Evolutionary conservation across 2,329 filamentous ascomycete species (phyloP), one percentile per base, ranked within the genome.

Genomic region (Raffaelea deltoideospora): DNA sequence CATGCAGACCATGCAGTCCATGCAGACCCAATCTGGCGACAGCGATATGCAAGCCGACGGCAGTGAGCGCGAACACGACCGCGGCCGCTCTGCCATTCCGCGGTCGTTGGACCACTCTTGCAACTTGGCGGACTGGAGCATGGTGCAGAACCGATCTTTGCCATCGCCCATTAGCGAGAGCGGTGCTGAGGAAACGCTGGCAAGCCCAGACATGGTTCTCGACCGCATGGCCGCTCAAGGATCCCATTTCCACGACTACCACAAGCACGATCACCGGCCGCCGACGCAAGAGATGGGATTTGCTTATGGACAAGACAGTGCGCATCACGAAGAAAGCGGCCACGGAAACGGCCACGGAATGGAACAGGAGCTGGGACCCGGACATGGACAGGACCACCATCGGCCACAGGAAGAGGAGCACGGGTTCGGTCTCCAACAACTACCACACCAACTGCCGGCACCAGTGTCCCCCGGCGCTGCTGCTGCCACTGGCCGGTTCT

Each of bases 121-220:
- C 10, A 42, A 45, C 5, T 40, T 55, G 46, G 53, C 53, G 8
- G 64, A 69, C 38, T 75, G 69, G 69, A 62, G 61, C 32, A 55
- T 63, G 41, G 54, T 65, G 13, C 65, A 72, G 42, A 69, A 64
- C 42, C 60, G 68, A 20, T 63, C 67, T 14, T 55, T 73, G 2
- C 70, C 70, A 3, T 74, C 70, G 5, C 70, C 70, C n/a, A 74
- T 74, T 35, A 73, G 67, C 37, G 70, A 74, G 44, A 59, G 51
- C 40, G 59, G 60, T 24, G 59, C 57, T 15, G 67, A 72, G 39
- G 67, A 69, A 35, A 8, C 28, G n/a, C 40, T 46, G 11, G 50
- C 45, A n/a, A 59, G 53, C 39, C 53, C 59, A 1, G 52, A 52
- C 27, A 64, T 63, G 57, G 49, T 57, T 2, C 46, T 62, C 24